Conservation (phyloP, 208 protist genomes). For the Acanthamoeba polyphaga region DNA sequence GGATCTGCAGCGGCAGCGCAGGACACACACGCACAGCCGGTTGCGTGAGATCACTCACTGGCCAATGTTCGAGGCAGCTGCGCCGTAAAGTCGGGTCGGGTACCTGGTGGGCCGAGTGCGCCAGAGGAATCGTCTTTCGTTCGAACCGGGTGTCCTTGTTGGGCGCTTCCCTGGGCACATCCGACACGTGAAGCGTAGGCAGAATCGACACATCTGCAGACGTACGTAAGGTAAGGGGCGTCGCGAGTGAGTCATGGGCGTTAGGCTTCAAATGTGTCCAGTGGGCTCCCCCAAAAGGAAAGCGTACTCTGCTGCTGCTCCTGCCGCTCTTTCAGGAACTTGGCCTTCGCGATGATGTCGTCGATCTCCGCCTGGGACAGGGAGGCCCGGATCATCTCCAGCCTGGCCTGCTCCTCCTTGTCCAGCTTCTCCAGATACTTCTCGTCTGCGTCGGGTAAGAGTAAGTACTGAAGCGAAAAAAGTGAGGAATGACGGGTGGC, state of each 20-base stretch:
- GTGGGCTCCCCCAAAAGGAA: background rate
- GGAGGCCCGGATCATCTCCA: slow-evolving; percentile 47
- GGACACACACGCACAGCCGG: background rate
- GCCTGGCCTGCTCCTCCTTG: slow-evolving; percentile 50
- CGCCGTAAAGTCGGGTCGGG: background rate
- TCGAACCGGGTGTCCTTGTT: slow-evolving; percentile 49
- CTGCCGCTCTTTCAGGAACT: slow-evolving; percentile 53
- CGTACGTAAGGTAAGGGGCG: too few relatives aligned
- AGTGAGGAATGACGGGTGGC: background rate
- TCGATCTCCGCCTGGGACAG: slow-evolving; percentile 36
- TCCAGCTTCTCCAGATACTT: slow-evolving; percentile 76
- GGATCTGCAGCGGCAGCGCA: background rate
- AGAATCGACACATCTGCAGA: slow-evolving; percentile 42
- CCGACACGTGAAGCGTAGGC: slow-evolving; percentile 61
- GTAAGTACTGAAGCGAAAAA: background rate
- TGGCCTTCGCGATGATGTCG: slow-evolving; percentile 61
- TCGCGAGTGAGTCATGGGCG: too few relatives aligned
- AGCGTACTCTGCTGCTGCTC: slow-evolving; percentile 46
- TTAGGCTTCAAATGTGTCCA: too few relatives aligned
- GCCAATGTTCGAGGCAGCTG: too few relatives aligned
- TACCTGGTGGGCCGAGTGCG: background rate
- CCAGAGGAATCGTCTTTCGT: slow-evolving; percentile 3
- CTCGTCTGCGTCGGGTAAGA: slow-evolving; percentile 45
- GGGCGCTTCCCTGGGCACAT: slow-evolving; percentile 58
- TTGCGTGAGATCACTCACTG: background rate